A percentile compares a stretch with the other conserved stretches of the same genome.
Conservation (phyloP, 2,329 filamentous ascomycete species). For the Cladophialophora carrionii region DNA sequence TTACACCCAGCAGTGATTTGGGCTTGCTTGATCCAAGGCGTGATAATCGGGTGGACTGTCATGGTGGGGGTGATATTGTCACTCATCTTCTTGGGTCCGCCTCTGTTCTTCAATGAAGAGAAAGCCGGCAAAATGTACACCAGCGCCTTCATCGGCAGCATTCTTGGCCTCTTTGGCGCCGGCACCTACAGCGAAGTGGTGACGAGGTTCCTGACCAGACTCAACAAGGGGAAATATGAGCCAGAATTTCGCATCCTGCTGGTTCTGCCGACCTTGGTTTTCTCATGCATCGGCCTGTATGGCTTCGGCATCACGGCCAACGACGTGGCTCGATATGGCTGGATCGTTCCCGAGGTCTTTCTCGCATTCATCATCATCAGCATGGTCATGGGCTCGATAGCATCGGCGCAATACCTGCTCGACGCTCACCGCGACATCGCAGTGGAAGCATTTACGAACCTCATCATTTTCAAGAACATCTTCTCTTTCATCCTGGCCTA, state of each 20-base stretch:
- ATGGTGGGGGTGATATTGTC: constrained; percentile 84
- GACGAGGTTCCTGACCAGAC: constrained; percentile 69
- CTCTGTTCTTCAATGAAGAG: constrained; percentile 79
- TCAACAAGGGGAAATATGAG: constrained; percentile 82
- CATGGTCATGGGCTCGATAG: constrained; percentile 90
- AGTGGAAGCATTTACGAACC: constrained; percentile 85
- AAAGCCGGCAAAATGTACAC: constrained; percentile 85
- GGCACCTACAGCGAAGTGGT: constrained; percentile 74
- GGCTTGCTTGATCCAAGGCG: constrained; percentile 79
- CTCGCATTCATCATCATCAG: constrained; percentile 82
- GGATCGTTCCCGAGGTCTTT: constrained; percentile 76
- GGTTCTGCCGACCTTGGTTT: constrained; percentile 77
- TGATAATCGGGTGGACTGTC: constrained; percentile 93
- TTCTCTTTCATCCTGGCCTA: constrained; percentile 87
- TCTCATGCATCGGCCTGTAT: constrained; percentile 77
- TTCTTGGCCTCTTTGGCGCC: constrained; percentile 75
- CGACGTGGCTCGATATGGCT: constrained; percentile 65
- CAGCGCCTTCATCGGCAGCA: constrained; percentile 79
- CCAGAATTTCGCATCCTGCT: constrained; percentile 87
- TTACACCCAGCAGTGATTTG: constrained; percentile 84
- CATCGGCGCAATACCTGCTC: constrained; percentile 83
- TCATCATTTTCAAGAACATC: constrained; percentile 92
- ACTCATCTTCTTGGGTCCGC: constrained; percentile 78
- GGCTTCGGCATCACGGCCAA: constrained; percentile 78
- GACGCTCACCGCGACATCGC: constrained; percentile 90